These are phyloP conservation scores for Coniochaeta pulveracea DNA, from an alignment of 2,329 filamentous ascomycete genomes.

Conservation along the genomic window DNA sequence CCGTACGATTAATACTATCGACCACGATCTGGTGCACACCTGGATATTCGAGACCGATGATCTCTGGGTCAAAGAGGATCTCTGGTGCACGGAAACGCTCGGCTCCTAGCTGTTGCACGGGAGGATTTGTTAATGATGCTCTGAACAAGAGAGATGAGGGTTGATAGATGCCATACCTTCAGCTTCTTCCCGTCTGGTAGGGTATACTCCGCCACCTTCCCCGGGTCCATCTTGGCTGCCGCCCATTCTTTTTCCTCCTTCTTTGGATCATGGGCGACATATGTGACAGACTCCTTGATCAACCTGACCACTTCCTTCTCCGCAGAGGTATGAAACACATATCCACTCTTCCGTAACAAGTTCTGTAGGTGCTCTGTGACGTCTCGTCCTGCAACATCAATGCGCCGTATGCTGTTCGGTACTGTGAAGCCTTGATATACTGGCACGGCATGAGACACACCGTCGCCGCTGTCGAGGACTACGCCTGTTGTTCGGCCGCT, in stretches of 20 bases:
- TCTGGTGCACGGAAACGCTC: conserved; percentile 94
- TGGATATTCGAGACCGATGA: conserved; percentile 93
- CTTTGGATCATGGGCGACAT: conserved; percentile 80
- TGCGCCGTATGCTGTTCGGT: conserved; percentile 85
- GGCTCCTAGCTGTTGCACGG: conserved; percentile 58
- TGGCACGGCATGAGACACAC: conserved; percentile 92
- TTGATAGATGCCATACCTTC: conserved; percentile 45
- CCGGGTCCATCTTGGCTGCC: conserved; percentile 62
- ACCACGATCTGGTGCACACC: conserved; percentile 97
- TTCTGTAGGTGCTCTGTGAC: conserved; percentile 93
- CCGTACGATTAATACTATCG: conserved; percentile 87
- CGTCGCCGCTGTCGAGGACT: conserved; percentile 89
- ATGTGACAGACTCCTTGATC: conserved; percentile 92
- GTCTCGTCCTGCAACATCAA: conserved; percentile 92
- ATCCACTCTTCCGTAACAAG: conserved; percentile 80
- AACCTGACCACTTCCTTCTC: conserved; percentile 98
- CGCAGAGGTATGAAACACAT: conserved; percentile 92
- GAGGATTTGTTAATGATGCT: conserved; percentile 5
- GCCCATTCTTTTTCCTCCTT: conserved; percentile 97
- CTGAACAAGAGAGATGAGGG: not conserved
- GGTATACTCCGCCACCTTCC: conserved; percentile 75
- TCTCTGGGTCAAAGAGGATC: conserved; percentile 93
- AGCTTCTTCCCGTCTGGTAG: conserved; percentile 90
- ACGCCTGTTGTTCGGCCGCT: conserved; percentile 93
- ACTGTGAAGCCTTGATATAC: conserved; percentile 98